Evolutionary conservation across 2,329 filamentous ascomycete genomes (phyloP), one percentile per base, ranked within the genome.

Genomic region (Arthrobotrys megalospora): DNA sequence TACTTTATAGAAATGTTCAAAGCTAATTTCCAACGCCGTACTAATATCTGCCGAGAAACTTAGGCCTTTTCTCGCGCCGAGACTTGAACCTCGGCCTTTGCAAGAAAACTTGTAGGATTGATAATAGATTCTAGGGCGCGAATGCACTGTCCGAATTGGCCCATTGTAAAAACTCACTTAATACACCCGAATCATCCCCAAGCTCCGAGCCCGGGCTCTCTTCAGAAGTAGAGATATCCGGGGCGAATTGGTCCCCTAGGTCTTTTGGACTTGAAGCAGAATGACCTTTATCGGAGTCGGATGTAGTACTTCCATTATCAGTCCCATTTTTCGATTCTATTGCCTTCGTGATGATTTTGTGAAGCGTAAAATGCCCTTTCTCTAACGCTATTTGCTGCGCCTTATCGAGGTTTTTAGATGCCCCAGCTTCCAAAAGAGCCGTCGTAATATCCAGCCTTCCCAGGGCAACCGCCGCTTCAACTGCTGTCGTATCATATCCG

Each of bases 361-460:
- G 47, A 1, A 52, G 47, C 1, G 19, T 14, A 14, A 52, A 52
- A 28, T 52, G 21, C 6, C 47, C 47, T n/a, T 12, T 28, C 8
- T 14, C 16, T 2, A 28, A 52, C 10, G 47, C 47, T 52, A 52
- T 28, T 14, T 14, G 8, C 16, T 28, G 47, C 2, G 47, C 47
- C 24, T 28, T 28, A 6, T 6, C 19, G 28, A 52, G 47, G 14
- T 52, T 24, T n/a, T 21, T 14, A 24, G 45, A 19, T 24, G 62
- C 43, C 6, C 62, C 62, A 10, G 24, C 43, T 11, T 32, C 16
- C 6, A 65, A 2, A 10, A 65, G 43, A 19, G 11, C 24, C 16
- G 47, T 48, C 14, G 45, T 21, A 11, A 65, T 65, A 52, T 65
- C 62, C 28, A 65, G 11, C 11, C 45, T 65, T 38, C 62, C 62